These are phyloP conservation scores for Botrytis hyacinthi DNA, from an alignment of 2,329 filamentous ascomycete genomes.

Conservation along the genomic window DNA sequence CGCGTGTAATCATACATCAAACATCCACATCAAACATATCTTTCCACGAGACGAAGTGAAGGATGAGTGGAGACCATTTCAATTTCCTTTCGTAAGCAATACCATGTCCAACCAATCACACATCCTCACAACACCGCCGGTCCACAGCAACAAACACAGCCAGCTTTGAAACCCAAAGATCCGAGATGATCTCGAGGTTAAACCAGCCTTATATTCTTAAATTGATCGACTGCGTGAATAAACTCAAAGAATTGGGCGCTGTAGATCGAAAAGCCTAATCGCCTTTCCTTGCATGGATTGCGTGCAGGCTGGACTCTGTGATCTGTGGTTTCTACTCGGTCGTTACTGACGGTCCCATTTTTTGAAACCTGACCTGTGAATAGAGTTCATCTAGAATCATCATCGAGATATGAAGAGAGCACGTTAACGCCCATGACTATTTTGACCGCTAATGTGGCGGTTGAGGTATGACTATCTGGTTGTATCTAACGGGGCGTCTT, in stretches of 20 bases:
- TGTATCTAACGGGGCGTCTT: neutral
- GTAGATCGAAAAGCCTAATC: neutral
- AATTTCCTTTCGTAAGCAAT: neutral
- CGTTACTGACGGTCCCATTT: too few species aligned
- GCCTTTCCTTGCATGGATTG: neutral
- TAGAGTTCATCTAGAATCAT: neutral
- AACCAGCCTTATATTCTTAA: neutral
- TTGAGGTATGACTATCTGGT: neutral
- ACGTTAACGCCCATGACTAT: neutral
- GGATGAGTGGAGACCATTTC: neutral
- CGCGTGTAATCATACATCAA: neutral
- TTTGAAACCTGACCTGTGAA: neutral
- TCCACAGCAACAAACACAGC: neutral
- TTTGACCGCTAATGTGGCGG: neutral
- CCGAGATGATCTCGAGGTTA: neutral
- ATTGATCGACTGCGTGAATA: neutral
- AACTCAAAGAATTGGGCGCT: neutral
- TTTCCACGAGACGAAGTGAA: neutral
- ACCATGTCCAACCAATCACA: neutral
- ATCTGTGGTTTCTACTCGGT: neutral
- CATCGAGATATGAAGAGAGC: neutral
- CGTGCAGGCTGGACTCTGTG: neutral
- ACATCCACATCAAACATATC: neutral
- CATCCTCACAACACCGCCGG: too few species aligned
- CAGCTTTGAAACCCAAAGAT: neutral